Percentiles rank a stretch among this genome's conserved stretches.
These are phyloP conservation scores for Stachybotrys chartarum DNA, from an alignment of 2,329 filamentous ascomycete species.

Conservation along the genomic window DNA sequence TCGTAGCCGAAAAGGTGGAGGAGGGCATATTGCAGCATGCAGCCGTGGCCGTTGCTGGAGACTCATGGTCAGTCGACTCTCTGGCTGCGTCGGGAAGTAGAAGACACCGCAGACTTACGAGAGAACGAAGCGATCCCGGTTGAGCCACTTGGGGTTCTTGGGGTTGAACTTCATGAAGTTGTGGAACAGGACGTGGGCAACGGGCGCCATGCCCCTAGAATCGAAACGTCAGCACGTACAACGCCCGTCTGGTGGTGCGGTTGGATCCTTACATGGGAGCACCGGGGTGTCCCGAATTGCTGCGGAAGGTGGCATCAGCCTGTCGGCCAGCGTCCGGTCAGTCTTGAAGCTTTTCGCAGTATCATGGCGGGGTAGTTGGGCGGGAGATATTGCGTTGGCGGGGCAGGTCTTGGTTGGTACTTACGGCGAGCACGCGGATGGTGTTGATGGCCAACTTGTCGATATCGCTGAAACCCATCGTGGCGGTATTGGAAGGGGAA, in stretches of 20 bases:
- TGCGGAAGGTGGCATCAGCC: constrained; percentile 94
- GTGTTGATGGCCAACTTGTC: constrained; percentile 96
- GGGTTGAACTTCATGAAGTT: constrained; percentile 99
- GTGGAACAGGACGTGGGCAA: constrained; percentile 96
- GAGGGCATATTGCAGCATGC: constrained; percentile 98
- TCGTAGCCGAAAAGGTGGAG: constrained; percentile 94
- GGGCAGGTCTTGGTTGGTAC: constrained; percentile 28
- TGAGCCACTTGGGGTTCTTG: constrained; percentile 95
- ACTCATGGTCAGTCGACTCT: not conserved
- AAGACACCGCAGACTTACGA: constrained; percentile 61
- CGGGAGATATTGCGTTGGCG: too few species aligned
- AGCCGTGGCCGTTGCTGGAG: constrained; percentile 88
- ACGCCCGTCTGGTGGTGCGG: constrained; percentile 2
- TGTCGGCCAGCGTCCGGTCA: constrained; percentile 27
- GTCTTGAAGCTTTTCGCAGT: not conserved
- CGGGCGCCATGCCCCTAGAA: constrained; percentile 73
- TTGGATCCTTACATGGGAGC: constrained; percentile 70
- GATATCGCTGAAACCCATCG: constrained; percentile 5
- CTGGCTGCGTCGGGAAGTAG: not conserved
- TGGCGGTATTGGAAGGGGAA: too few species aligned
- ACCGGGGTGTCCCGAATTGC: constrained; percentile 98
- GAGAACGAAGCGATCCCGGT: constrained; percentile 97
- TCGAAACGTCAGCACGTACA: constrained; percentile 21
- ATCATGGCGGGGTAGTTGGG: not conserved
- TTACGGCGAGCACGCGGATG: constrained; percentile 91